Evolutionary conservation across 495 filamentous ascomycete genomes (phyloP).

Genomic region (Elasticomyces elasticus): DNA sequence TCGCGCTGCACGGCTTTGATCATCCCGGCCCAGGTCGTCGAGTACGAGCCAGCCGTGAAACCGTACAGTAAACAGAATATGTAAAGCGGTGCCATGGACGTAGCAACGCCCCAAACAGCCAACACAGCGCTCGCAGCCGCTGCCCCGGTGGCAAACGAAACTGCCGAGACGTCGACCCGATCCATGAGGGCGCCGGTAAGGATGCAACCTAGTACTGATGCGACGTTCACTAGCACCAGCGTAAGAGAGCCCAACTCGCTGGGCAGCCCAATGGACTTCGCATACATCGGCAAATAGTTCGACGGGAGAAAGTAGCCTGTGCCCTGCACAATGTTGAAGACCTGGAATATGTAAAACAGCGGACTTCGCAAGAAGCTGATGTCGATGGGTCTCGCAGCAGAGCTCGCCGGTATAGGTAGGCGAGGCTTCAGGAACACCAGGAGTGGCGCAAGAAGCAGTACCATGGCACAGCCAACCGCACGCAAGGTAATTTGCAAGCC

Average conservation of each 20-base stretch:
- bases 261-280: conserved; percentile 21
- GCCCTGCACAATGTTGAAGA: conserved; percentile 21
- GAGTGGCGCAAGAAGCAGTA: conserved; percentile 43
- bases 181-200: conserved; percentile 51
- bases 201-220: conserved; percentile 39
- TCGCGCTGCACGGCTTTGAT: conserved; percentile 26
- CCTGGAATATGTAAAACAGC: conserved; percentile 23
- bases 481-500: conserved; percentile 46
- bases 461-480: conserved; percentile 39
- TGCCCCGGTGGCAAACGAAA: conserved; percentile 47
- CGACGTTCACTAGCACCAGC: conserved; percentile 23
- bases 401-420: conserved; percentile 21
- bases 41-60: conserved; percentile 55
- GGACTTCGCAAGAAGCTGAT: conserved; percentile 21
- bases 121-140: conserved; percentile 50
- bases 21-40: conserved; percentile 47
- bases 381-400: conserved; percentile 15
- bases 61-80: conserved; percentile 59
- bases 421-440: conserved; percentile 38
- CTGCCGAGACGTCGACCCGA: conserved; percentile 46
- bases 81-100: conserved; percentile 44
- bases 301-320: conserved; percentile 29
- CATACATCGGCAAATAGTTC: conserved; percentile 26
- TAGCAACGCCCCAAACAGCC: conserved; percentile 55
- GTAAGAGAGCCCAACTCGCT: conserved; percentile 20